These are phyloP conservation scores for Asparagopsis taxiformis DNA, from an alignment of 31 red algal species.

Conservation along the genomic window DNA sequence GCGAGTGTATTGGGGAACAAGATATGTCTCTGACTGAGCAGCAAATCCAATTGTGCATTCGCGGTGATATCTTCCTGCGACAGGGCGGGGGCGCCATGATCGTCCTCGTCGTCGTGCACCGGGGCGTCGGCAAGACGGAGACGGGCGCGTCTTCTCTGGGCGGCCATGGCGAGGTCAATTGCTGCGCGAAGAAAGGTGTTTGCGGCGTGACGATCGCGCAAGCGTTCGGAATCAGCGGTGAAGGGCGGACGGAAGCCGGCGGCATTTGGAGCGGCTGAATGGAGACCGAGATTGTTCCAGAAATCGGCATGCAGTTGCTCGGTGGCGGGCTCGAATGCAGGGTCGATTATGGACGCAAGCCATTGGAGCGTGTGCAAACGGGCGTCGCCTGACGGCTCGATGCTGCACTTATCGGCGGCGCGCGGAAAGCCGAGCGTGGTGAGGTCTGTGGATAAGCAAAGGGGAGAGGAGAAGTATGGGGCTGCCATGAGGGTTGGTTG, in stretches of 20 bases:
- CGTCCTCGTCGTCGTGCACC: too few relatives aligned
- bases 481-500: conserved; percentile 8
- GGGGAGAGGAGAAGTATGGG: conserved; percentile 12
- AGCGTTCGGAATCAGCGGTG: not conserved
- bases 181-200: conserved; percentile 10
- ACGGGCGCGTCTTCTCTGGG: not conserved
- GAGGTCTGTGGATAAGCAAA: conserved; percentile 12
- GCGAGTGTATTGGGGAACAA: conserved; percentile 20
- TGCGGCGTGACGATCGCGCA: conserved; percentile 24
- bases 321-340: not conserved
- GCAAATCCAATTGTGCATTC: not conserved
- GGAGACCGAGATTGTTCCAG: conserved; percentile 11
- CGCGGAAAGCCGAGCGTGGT: conserved; percentile 10
- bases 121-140: too few relatives aligned
- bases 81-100: not conserved
- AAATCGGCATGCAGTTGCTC: conserved; percentile 7
- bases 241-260: conserved; percentile 4
- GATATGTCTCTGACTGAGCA: conserved; percentile 7
- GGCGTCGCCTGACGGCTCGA: not conserved
- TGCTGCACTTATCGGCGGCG: not conserved
- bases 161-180: conserved; percentile 33
- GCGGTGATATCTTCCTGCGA: not conserved
- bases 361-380: conserved; percentile 24
- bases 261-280: conserved; percentile 3
- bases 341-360: conserved; percentile 19